A percentile compares a stretch with the other conserved stretches of the same genome.
Evolutionary conservation across 768 basidiomycete genomes (phyloP).

Genomic region (Podaxis pistillaris): DNA sequence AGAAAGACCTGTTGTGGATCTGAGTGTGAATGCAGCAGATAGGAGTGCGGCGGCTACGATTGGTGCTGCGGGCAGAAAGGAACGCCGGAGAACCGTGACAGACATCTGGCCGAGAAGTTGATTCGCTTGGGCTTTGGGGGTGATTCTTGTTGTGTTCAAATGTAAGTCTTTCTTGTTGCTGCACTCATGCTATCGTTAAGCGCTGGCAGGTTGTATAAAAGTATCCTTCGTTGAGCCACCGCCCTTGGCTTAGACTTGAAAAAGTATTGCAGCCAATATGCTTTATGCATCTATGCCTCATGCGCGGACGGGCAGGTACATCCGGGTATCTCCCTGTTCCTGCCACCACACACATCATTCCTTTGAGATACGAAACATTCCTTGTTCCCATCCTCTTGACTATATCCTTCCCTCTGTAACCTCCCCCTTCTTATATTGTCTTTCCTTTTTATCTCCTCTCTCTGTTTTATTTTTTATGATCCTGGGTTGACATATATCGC

Average conservation of each 20-base stretch:
- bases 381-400: constrained; percentile 6
- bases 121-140: constrained; percentile 8
- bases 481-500: not conserved
- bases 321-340: not conserved
- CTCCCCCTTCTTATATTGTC: constrained; percentile 9
- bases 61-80: constrained; percentile 27
- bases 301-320: not conserved
- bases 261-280: not conserved
- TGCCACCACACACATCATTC: not conserved
- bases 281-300: not conserved
- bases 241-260: not conserved
- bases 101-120: constrained; percentile 40
- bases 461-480: constrained; percentile 1
- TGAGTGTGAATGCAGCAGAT: constrained; percentile 35
- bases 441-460: constrained; percentile 13
- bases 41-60: constrained; percentile 36
- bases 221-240: not conserved
- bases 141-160: constrained; percentile 2
- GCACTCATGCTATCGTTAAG: not conserved
- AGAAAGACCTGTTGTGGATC: constrained; percentile 19
- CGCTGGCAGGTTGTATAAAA: constrained; percentile 5
- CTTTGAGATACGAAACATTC: not conserved
- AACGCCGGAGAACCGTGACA: constrained; percentile 43
- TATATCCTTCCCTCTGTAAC: constrained; percentile 2
- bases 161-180: constrained; percentile 8